These are phyloP conservation scores for Zalaria sp. DNA, from an alignment of 2,329 filamentous ascomycete genomes.

Conservation along the genomic window DNA sequence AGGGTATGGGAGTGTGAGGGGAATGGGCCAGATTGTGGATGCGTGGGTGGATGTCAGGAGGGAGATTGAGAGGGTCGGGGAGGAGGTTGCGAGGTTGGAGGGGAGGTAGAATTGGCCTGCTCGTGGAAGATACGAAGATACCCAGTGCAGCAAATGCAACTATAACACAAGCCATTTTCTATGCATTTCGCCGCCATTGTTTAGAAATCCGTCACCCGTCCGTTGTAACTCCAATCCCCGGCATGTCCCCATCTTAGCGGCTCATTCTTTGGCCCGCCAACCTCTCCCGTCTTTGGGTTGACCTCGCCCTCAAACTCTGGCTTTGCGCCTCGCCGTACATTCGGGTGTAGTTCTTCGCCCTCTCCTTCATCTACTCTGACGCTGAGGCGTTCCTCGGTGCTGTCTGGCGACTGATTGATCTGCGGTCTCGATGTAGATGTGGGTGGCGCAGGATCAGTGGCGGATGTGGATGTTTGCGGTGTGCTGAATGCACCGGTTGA, in stretches of 20 bases:
- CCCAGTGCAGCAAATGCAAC: no score
- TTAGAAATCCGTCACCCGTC: conserved; percentile 81
- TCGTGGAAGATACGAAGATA: no score
- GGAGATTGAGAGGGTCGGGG: conserved; percentile 20
- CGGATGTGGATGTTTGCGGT: conserved; percentile 28
- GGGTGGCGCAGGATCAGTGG: conserved; percentile 17
- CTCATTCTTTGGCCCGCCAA: conserved; percentile 95
- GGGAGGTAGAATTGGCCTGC: background rate
- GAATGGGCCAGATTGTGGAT: conserved; percentile 23
- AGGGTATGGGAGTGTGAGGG: conserved; percentile 22
- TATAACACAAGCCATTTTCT: no score
- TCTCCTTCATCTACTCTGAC: conserved; percentile 39
- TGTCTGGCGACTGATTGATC: conserved; percentile 20
- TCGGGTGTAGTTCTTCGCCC: conserved; percentile 53
- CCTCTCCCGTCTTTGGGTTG: conserved; percentile 89
- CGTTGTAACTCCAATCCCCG: conserved; percentile 88
- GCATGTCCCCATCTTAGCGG: conserved; percentile 70
- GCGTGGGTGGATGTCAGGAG: conserved; percentile 20
- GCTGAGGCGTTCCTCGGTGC: conserved; percentile 7
- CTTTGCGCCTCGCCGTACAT: conserved; percentile 60
- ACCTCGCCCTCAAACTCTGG: conserved; percentile 87
- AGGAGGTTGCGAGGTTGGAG: conserved; percentile 18
- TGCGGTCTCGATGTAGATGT: conserved; percentile 12
- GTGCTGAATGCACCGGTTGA: conserved; percentile 68
- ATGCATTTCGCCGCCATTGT: background rate